Evolutionary conservation across 1,284 basidiomycete genomes (phyloP), one percentile per base, ranked within the genome.

Genomic region (Lentinula novae-zelandiae): DNA sequence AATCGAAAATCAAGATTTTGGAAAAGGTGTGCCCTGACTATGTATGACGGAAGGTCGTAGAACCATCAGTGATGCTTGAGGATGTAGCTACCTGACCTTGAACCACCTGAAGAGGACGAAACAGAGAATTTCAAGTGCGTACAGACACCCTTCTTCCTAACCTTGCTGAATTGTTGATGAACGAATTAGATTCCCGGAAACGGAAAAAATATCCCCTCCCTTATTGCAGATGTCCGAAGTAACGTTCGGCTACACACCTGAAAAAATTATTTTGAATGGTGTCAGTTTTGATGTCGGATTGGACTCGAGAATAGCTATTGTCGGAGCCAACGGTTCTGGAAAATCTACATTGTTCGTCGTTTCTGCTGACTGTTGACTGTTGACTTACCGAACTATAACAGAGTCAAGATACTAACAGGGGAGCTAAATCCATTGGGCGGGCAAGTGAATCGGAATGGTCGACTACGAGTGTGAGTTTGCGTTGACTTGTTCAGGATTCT

Each of bases 1-100:
- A 98, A 72, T 93, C 90, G 68, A 96, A 95, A 74, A 98, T 99
- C 75, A 99, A 99, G 77, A 96, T 98, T 64, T 80, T 99, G 55
- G 97, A 99, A 74, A 98, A 98, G 78, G 89, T 86, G 57, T 20
- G n/a, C 17, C 17, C 20, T 7, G 3, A 27, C 27, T 27, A 27
- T 27, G 27, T 27, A 10, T 46, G 44, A 46, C 17, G 22, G 6
- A 46, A 20, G n/a, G 9, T 6, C 12, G 44, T 38, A n/a, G 13
- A 22, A 20, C 22, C 13, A 20, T 46, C 5, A 48, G 12, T 15
- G n/a, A 15, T 20, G 7, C 12, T 22, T 3, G 20, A 42, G 60
- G 5, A 60, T 46, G 13, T 65, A 90, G 86, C 78, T 99, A 40
- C 97, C 96, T 4, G 94, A 96, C 65, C 80, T 98, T 54, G 86